phyloP scores from a whole-genome alignment of 1,284 basidiomycete genomes.

The Tylopilus sp. region DNA sequence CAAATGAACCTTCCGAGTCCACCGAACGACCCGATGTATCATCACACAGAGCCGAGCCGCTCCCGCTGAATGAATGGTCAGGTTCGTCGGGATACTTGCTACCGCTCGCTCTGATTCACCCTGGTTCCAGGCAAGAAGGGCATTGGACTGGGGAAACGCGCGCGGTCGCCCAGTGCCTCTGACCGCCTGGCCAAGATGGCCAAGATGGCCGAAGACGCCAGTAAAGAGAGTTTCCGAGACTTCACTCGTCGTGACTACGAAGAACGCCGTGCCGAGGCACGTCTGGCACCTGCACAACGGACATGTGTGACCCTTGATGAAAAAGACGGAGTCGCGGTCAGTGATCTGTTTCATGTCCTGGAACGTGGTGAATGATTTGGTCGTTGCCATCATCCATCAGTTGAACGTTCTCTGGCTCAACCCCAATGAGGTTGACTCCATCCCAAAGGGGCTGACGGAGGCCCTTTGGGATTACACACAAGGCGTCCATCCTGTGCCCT shows the following conservation, averaged over 20 bases:
- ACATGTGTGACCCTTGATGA: constrained; percentile 75
- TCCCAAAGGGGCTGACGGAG: constrained; percentile 64
- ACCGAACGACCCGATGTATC: constrained; percentile 5
- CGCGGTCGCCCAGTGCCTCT: constrained; percentile 60
- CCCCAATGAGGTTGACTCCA: constrained; percentile 58
- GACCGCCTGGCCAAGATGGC: constrained; percentile 73
- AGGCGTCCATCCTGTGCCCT: constrained; percentile 24
- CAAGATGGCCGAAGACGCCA: constrained; percentile 60
- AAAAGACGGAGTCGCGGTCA: constrained; percentile 60
- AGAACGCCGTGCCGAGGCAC: constrained; percentile 66
- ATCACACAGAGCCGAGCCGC: constrained; percentile 57
- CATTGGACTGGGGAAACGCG: constrained; percentile 70
- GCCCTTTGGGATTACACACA: constrained; percentile 47
- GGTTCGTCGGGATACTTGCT: constrained; percentile 44
- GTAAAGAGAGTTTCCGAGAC: constrained; percentile 61
- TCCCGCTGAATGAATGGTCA: constrained; percentile 74
- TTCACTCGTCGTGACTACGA: constrained; percentile 69
- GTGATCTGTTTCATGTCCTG: constrained; percentile 18
- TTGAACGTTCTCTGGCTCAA: constrained; percentile 80
- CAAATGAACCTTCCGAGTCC: constrained; percentile 1
- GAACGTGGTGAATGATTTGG: not conserved
- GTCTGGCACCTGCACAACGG: constrained; percentile 63
- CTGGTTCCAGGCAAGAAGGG: constrained; percentile 63
- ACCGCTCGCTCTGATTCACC: constrained; percentile 4
- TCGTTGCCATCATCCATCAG: constrained; percentile 37